Evolutionary conservation across 2,329 filamentous ascomycete species (phyloP).

Genomic region (Aphanocladium album): DNA sequence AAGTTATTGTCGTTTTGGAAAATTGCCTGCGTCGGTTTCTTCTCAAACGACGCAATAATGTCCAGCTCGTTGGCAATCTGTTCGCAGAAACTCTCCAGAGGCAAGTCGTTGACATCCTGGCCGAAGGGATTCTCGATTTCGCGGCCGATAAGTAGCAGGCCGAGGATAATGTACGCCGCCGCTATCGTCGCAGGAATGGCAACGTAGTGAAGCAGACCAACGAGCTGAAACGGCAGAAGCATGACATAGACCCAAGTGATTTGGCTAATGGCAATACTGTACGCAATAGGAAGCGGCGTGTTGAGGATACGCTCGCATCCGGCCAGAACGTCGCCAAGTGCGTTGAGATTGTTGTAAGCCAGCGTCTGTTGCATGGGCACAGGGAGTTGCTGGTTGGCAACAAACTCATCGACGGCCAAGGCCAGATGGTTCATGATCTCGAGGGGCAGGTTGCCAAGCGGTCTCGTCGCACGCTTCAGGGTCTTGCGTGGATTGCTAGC

Average conservation of each 20-base stretch:
- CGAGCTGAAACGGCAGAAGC: conserved; percentile 76
- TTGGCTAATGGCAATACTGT: conserved; percentile 78
- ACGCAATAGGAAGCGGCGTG: conserved; percentile 77
- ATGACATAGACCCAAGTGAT: conserved; percentile 83
- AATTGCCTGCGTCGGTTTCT: conserved; percentile 27
- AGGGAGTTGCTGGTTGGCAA: conserved; percentile 50
- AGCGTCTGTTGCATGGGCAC: conserved; percentile 56
- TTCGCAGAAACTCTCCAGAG: conserved; percentile 70
- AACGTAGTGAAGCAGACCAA: conserved; percentile 59
- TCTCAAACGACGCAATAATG: conserved; percentile 56
- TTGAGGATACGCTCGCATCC: conserved; percentile 74
- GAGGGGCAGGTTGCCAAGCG: conserved; percentile 76
- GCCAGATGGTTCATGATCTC: conserved; percentile 73
- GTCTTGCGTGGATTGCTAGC: conserved; percentile 72
- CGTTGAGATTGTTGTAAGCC: conserved; percentile 54
- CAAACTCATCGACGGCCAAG: conserved; percentile 58
- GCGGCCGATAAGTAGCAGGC: conserved; percentile 66
- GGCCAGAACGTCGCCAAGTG: conserved; percentile 67
- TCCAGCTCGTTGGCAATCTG: conserved; percentile 71
- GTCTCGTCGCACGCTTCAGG: conserved; percentile 66
- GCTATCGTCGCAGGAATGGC: conserved; percentile 71
- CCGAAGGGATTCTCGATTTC: conserved; percentile 87
- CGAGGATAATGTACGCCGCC: conserved; percentile 78
- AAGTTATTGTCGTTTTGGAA: conserved; percentile 38
- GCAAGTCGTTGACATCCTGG: conserved; percentile 75